These are phyloP conservation scores for Avena eriantha DNA, from an alignment of 176 grass and related monocot species.

Conservation along the genomic window DNA sequence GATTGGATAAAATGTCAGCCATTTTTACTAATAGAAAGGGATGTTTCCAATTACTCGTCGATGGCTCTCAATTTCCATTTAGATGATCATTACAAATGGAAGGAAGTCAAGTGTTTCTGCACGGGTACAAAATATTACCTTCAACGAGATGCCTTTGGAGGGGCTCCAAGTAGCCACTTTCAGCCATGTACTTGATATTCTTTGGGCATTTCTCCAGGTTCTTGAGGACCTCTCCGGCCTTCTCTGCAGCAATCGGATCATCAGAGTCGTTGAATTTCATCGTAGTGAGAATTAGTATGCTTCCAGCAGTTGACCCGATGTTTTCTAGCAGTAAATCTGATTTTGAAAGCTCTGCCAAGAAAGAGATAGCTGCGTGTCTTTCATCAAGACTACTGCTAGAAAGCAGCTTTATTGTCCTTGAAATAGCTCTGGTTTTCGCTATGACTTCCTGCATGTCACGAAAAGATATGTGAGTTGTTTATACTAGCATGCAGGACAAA, in stretches of 20 bases:
- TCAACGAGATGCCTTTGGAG: conserved; percentile 80
- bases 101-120: neutral
- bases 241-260: conserved; percentile 65
- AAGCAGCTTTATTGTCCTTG: conserved; percentile 69
- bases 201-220: conserved; percentile 85
- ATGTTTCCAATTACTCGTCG: neutral
- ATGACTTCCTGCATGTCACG: conserved; percentile 68
- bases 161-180: conserved; percentile 88
- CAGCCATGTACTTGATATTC: conserved; percentile 97
- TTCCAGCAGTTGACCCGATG: conserved; percentile 66
- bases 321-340: conserved; percentile 63
- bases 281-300: conserved; percentile 80
- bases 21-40: conserved; percentile 20
- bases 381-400: conserved; percentile 65
- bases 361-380: conserved; percentile 72
- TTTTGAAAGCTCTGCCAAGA: conserved; percentile 83
- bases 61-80: neutral
- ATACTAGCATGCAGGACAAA: neutral
- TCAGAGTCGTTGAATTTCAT: conserved; percentile 76
- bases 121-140: conserved; percentile 54
- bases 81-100: neutral
- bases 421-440: conserved; percentile 71
- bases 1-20: neutral
- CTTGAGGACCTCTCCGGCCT: conserved; percentile 64
- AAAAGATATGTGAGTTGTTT: conserved; percentile 18